Evolutionary conservation across 2,329 filamentous ascomycete species (phyloP), one percentile per base, ranked within the genome.

Genomic region (Trichoderma sp.): DNA sequence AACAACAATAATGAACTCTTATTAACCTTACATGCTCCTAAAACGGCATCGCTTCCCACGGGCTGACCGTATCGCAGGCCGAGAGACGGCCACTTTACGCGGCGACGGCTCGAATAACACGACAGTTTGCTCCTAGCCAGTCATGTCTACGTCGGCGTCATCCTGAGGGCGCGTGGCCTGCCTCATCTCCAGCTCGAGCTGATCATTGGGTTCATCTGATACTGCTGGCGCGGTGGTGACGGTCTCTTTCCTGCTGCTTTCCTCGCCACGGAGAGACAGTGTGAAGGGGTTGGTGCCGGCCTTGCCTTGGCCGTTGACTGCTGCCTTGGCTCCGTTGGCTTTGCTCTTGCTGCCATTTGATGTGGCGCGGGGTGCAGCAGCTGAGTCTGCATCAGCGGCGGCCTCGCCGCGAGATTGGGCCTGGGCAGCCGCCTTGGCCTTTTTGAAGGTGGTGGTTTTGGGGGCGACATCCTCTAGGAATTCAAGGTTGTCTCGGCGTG

Each of bases 401-500:
- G 82, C 82, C 7, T 84, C 85, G 70, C 78, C 76, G 52, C 78
- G 74, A 13, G 79, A 80, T 65, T 81, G 80, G 27, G 84, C 82
- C 60, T 86, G 84, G 4, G 81, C 84, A 72, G 88, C 75, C 56
- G 89, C 89, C 82, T 94, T 95, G 81, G 92, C 88, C 73, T 92
- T 88, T 77, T 92, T 92, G 83, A 89, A 96, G 19, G 92, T 89
- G 6, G 90, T 88, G 1, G 94, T 97, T 78, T 91, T 92, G 69
- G 96, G 96, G 47, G 97, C 92, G 31, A 97, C 88, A 80, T 99
- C 96, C 72, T 92, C 87, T 16, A 99, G 88, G 77, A 99, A 99
- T 79, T 99, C 94, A 63, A 99, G 90, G 78, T 96, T 96, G 80
- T 98, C 96, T 72, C 94, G 89, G 77, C 93, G 91, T 8, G 92